phyloP scores from a whole-genome alignment of 768 basidiomycete genomes.

The Kwoniella shandongensis region DNA sequence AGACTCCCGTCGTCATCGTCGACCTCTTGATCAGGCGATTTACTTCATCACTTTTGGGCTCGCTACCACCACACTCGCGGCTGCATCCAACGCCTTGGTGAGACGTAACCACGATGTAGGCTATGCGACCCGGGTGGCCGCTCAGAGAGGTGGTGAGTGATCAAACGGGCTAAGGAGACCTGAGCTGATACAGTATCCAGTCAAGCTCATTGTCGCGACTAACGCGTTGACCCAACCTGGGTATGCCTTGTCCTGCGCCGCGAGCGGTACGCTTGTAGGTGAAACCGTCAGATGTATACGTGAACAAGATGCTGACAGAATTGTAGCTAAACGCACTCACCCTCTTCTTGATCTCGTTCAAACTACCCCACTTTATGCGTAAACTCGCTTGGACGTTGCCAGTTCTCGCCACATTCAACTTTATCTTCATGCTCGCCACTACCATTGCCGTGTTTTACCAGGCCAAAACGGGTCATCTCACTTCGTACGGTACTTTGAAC shows the following conservation, averaged over 20 bases:
- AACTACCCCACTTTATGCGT: background rate
- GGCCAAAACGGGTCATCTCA: conserved; percentile 4
- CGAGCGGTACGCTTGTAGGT: conserved; percentile 7
- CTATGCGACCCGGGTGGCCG: background rate
- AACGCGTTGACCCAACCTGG: conserved; percentile 5
- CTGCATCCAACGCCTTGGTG: conserved; percentile 7
- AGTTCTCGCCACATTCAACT: conserved; percentile 4
- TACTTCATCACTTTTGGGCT: conserved; percentile 11
- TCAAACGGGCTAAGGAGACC: background rate
- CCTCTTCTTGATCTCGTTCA: conserved; percentile 8
- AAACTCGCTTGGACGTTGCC: conserved; percentile 4
- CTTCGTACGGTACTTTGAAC: conserved; percentile 4
- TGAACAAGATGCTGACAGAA: background rate
- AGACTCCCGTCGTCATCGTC: background rate
- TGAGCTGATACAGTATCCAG: background rate
- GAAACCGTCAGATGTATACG: background rate
- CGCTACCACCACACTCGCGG: background rate
- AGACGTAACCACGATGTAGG: conserved; percentile 4
- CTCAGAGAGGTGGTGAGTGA: conserved; percentile 1
- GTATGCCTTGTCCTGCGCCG: background rate
- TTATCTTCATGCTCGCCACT: conserved; percentile 7
- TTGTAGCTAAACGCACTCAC: conserved; percentile 5
- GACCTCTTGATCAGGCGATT: conserved; percentile 2
- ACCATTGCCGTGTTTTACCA: conserved; percentile 9
- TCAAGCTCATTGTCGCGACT: conserved; percentile 3